Conservation (phyloP, 2,329 filamentous ascomycete genomes). For the Aspergillus costaricaensis region DNA sequence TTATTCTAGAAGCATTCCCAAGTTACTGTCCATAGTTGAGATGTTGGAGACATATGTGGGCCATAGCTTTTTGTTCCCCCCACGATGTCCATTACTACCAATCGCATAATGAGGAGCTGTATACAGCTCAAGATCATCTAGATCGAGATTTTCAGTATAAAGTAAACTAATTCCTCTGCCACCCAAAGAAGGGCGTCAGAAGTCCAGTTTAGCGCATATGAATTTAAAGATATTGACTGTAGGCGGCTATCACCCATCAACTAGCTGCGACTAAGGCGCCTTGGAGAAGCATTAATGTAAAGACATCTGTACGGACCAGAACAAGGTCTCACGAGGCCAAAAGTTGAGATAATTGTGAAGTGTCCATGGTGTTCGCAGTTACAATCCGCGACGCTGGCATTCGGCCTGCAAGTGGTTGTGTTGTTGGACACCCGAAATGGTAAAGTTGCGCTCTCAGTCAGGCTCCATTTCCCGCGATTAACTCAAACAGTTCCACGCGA, state of each 20-base stretch:
- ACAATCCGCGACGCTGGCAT: not conserved
- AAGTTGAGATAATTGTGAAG: not conserved
- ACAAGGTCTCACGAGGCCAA: not conserved
- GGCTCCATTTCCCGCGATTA: constrained; percentile 2
- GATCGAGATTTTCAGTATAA: not conserved
- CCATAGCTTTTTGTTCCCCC: not conserved
- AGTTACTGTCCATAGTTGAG: not conserved
- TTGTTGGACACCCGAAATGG: not conserved
- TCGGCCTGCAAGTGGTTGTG: not conserved
- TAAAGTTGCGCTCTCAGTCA: not conserved
- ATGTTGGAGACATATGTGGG: not conserved
- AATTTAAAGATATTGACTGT: not conserved
- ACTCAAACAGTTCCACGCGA: not conserved
- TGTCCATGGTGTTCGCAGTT: not conserved
- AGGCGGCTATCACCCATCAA: no score
- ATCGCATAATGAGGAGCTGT: not conserved
- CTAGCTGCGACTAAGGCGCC: no score
- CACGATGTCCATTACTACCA: not conserved
- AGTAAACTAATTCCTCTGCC: not conserved
- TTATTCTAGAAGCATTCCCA: not conserved
- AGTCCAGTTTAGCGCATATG: not conserved
- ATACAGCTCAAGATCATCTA: not conserved
- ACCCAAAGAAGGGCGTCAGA: not conserved
- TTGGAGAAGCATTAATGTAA: no score
- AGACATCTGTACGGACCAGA: not conserved